Evolutionary conservation across 768 basidiomycete species (phyloP), one percentile per base, ranked within the genome.

Genomic region (Asterophora parasitica): DNA sequence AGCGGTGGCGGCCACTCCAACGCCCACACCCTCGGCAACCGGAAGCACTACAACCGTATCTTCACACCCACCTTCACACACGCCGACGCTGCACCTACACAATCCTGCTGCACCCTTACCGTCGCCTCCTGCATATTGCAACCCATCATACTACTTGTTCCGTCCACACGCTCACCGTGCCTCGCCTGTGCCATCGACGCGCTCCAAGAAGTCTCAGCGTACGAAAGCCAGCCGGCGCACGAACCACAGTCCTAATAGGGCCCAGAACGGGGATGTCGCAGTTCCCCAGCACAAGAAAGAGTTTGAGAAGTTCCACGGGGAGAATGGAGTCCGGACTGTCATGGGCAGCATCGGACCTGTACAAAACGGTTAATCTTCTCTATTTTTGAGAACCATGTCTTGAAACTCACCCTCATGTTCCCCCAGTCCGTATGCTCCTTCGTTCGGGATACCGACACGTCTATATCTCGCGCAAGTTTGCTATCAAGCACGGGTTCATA

Each of bases 391-490:
- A 44, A 45, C 34, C 16, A 39, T 20, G 15, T 17, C n/a, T 12
- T 28, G 8, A 43, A 20, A 37, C 40, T 42, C 27, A 38, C n/a
- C 42, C 27, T 23, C 45, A 30, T 41, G 38, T 11, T 30, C 36
- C 13, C 16, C 0, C 58, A 92, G 92, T 94, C 1, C 82, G 88
- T 15, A 99, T 97, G 94, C 77, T 97, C 32, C 74, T 99, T 50
- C 95, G 92, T 66, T 77, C 81, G 13, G 94, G 96, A 13, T 87
- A 98, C 65, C 76, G 92, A 11, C 84, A 94, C 58, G 94, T 97
- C 42, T 99, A 99, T 67, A 86, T 99, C 49, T 96, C 93, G 10
- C 80, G 96, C 46, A 85, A 87, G 61, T 99, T 98, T 60, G 96
- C 96, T 1, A 70, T 83, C 52, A 78, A 82, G 54, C 81, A 96